A percentile compares a stretch with the other conserved stretches of the same genome.
Evolutionary conservation across 306 rosid genomes (phyloP).

Genomic region (Quercus aquifolioides): DNA sequence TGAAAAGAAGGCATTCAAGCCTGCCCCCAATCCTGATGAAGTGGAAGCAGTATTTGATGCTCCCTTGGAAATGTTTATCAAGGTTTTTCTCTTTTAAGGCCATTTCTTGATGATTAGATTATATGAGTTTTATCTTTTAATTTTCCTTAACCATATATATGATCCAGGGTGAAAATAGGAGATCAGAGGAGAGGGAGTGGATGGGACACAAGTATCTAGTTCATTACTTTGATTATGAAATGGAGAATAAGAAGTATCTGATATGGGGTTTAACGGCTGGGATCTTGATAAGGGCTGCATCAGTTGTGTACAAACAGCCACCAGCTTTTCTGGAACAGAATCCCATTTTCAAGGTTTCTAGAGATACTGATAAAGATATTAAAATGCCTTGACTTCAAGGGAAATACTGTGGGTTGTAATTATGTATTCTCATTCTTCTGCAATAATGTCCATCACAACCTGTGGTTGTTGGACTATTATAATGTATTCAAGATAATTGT

Average conservation of each 20-base stretch:
- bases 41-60: slow-evolving; percentile 90
- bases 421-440: slow-evolving; percentile 3
- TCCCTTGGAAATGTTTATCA: slow-evolving; percentile 92
- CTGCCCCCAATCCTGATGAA: slow-evolving; percentile 72
- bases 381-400: slow-evolving; percentile 38
- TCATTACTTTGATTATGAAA: slow-evolving; percentile 74
- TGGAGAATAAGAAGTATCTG: slow-evolving; percentile 48
- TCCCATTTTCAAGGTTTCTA: slow-evolving; percentile 70
- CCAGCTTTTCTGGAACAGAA: slow-evolving; percentile 88
- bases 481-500: neutral
- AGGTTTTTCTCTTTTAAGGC: slow-evolving; percentile 40
- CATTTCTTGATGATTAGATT: neutral
- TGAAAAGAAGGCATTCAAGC: slow-evolving; percentile 71
- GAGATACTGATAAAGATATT: slow-evolving; percentile 31
- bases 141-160: slow-evolving; percentile 15
- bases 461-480: neutral
- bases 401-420: neutral
- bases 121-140: neutral
- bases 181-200: slow-evolving; percentile 83
- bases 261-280: slow-evolving; percentile 98
- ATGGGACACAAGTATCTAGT: slow-evolving; percentile 75
- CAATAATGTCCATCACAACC: slow-evolving; percentile 5
- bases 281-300: slow-evolving; percentile 88
- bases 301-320: slow-evolving; percentile 64
- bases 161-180: slow-evolving; percentile 82